Conservation (phyloP, 352 stramenopile species). For the Plasmopara halstedii region DNA sequence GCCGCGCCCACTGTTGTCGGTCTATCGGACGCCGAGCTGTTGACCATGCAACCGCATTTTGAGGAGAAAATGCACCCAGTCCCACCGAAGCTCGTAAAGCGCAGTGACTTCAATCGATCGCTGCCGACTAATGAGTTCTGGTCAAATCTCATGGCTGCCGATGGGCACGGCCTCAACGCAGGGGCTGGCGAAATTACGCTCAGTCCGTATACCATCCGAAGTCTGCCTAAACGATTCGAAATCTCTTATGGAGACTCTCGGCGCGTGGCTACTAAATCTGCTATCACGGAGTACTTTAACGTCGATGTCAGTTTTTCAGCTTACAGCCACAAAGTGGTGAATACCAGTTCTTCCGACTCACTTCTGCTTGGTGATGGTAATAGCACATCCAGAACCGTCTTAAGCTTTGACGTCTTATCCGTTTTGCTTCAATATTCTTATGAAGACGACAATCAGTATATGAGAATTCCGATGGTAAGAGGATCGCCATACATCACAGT, state of each 20-base stretch:
- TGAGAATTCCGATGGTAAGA: slow-evolving; percentile 48
- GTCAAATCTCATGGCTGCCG: slow-evolving; percentile 80
- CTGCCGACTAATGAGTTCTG: slow-evolving; percentile 88
- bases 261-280: slow-evolving; percentile 45
- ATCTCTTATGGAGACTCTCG: slow-evolving; percentile 79
- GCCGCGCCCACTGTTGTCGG: too few species aligned
- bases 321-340: slow-evolving; percentile 33
- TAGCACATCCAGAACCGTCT: slow-evolving; percentile 51
- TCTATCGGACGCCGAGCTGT: slow-evolving; percentile 35
- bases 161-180: slow-evolving; percentile 61
- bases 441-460: slow-evolving; percentile 33
- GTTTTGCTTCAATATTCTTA: slow-evolving; percentile 60
- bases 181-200: slow-evolving; percentile 71
- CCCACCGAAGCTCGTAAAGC: slow-evolving; percentile 49
- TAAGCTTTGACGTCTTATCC: slow-evolving; percentile 59
- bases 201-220: slow-evolving; percentile 76
- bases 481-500: slow-evolving; percentile 77
- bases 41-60: slow-evolving; percentile 55
- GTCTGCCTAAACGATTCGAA: slow-evolving; percentile 56
- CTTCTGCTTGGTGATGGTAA: slow-evolving; percentile 53
- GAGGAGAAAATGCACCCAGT: slow-evolving; percentile 42
- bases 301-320: slow-evolving; percentile 63
- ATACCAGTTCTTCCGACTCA: slow-evolving; percentile 9
- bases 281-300: slow-evolving; percentile 78
- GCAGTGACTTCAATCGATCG: slow-evolving; percentile 31